Base-by-base conservation (phyloP, 2,329 filamentous ascomycete genomes). In the Knufia fluminis region DNA sequence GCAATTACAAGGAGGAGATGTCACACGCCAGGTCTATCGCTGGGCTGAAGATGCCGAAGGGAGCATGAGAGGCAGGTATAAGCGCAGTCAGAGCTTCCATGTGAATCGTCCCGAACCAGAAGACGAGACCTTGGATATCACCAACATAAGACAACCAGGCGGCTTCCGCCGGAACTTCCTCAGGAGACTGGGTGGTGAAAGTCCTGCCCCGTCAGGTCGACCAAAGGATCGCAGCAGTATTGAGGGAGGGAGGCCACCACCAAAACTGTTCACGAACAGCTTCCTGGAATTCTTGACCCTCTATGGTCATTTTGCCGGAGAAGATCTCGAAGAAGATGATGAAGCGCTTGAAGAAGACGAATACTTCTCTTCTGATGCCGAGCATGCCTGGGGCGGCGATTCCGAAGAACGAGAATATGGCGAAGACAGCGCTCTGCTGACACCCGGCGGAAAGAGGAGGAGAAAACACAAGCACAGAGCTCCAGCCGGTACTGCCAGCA, bases 221-320 rank as follows among this genome's bases (percentile, higher is more conserved):
- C n/a, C 62, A 64, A 46, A 61, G 61, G 14, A 59, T 62, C 33
- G 63, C 64, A 42, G 54, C 53, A 6, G 60, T 66, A 49, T 63
- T 64, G 20, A 55, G 62, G 19, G 62, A 57, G 44, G 49, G 12
- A 63, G 66, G 66, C 63, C 60, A 68, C 67, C 75, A 49, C 78
- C 78, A 32, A 79, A 80, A 54, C 73, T 94, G 26, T 82, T 95
- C 51, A 96, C 92, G 0, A 89, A 78, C 57, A 98, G 86, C 67
- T 98, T 98, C 64, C 78, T 98, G 52, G 94, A 98, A 65, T 98
- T 98, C 61, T 66, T 98, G 45, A 90, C 87, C 6, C 77, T 98
- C 24, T 98, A 96, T 60, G 92, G 92, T 3, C 92, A 98, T 69
- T 98, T 98, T 64, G 92, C 92, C 1, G 92, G 92, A 68, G 92